Evolutionary conservation across 2,329 filamentous ascomycete genomes (phyloP), one percentile per base, ranked within the genome.

Genomic region (Immersiporthe knoxdaviesiana): DNA sequence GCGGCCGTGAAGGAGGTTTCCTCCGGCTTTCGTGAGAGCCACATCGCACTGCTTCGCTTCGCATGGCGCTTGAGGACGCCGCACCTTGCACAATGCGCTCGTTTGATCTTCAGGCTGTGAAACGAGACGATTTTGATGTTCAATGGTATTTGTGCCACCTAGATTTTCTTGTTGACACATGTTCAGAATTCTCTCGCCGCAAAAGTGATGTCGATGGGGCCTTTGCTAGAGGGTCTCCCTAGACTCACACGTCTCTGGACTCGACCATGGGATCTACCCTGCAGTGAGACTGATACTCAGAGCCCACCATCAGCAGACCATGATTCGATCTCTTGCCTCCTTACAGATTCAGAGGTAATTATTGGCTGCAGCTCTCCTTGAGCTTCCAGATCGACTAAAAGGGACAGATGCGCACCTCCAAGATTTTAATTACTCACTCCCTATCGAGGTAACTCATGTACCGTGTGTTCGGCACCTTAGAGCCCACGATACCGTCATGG

Each of bases 401-500:
- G 3, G 27, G 24, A 56, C 14, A 14, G 12, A 56, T 30, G 6
- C 14, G 6, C 52, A 56, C 52, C 52, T 56, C 12, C 27, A 30
- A 32, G 24, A 56, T 56, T 1, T n/a, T n/a, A n/a, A n/a, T 8
- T 5, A 60, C 7, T 35, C 35, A 8, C 8, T 35, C 18, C 11
- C 27, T 44, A 18, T 62, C 59, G 11, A 60, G 7, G 32, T 41
- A 21, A 4, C 8, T n/a, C 58, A 39, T 54, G 50, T 59, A 58
- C 62, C 47, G 16, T 14, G n/a, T 16, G 24, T 16, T 12, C 61
- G 30, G 35, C 32, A 65, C n/a, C 35, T 35, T 6, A 32, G 30
- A 50, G 21, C 41, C 18, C 56, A 67, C 65, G 58, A 69, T 71
- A 59, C 67, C 67, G 66, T 59, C 39, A 61, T 35, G 24, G 47